A percentile compares a stretch with the other conserved stretches of the same genome.
These are phyloP conservation scores for Amaranthus hypochondriacus DNA, from an alignment of 148 eudicot genomes.

Conservation along the genomic window DNA sequence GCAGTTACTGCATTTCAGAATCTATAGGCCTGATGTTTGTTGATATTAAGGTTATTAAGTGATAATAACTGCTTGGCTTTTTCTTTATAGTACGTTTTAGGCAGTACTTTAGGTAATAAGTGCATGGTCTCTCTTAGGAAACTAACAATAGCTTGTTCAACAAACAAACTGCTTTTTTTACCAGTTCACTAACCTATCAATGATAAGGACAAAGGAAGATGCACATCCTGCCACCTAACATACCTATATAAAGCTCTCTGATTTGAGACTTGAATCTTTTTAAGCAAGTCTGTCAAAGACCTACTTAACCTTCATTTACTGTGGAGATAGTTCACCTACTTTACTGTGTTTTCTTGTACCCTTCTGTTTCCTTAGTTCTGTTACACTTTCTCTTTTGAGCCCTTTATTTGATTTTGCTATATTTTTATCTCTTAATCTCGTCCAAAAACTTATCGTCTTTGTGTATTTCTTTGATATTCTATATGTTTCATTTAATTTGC, in stretches of 20 bases:
- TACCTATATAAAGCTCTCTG: neutral
- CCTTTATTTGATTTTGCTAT: neutral
- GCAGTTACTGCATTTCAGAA: no score
- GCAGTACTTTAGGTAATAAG: neutral
- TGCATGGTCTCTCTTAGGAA: neutral
- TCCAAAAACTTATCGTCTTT: neutral
- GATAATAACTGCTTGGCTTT: neutral
- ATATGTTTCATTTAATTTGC: no score
- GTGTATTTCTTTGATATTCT: neutral
- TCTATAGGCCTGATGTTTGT: neutral
- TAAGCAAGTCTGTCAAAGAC: neutral
- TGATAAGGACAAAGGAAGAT: neutral
- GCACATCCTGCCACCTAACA: neutral
- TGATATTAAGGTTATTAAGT: neutral
- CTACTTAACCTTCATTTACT: neutral
- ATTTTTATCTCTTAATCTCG: neutral
- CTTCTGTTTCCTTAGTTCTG: no score
- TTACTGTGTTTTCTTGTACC: neutral
- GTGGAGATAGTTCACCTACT: neutral
- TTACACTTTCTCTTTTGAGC: no score
- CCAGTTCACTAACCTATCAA: neutral
- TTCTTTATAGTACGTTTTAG: neutral
- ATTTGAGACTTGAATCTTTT: neutral
- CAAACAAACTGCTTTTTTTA: neutral
- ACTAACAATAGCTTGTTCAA: neutral